Percentiles rank a stretch among this genome's conserved stretches.
These are phyloP conservation scores for Fusarium sp. DNA, from an alignment of 2,329 filamentous ascomycete species.

Conservation along the genomic window DNA sequence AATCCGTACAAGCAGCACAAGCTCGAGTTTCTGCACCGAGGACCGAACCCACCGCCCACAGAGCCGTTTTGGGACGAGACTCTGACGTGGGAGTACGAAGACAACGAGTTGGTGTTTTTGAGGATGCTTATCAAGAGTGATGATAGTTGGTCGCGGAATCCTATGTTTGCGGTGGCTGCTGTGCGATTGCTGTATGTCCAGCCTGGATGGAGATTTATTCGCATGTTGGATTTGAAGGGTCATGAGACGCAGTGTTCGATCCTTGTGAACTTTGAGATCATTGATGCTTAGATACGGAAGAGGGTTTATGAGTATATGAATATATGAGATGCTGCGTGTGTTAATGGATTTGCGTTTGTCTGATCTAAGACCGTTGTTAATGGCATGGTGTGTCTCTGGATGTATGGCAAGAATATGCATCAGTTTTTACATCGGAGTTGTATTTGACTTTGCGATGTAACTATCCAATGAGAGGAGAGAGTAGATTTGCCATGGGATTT, in stretches of 20 bases:
- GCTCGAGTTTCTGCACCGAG: constrained; percentile 65
- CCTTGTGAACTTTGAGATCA: constrained; percentile 70
- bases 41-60: constrained; percentile 67
- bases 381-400: too few species aligned
- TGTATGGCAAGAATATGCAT: too few species aligned
- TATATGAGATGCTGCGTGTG: neutral
- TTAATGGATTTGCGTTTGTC: neutral
- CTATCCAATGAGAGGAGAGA: neutral
- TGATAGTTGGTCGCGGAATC: constrained; percentile 71
- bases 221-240: constrained; percentile 73
- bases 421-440: too few species aligned
- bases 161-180: constrained; percentile 70
- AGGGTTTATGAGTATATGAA: constrained; percentile 10
- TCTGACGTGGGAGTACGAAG: constrained; percentile 76
- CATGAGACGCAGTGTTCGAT: constrained; percentile 72
- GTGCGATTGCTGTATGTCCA: constrained; percentile 69
- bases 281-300: constrained; percentile 49
- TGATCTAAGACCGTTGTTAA: neutral
- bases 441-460: too few species aligned
- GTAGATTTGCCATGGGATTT: neutral
- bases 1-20: constrained; percentile 69
- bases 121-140: constrained; percentile 76
- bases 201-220: constrained; percentile 71
- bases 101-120: constrained; percentile 74
- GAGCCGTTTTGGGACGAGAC: constrained; percentile 75